These are phyloP conservation scores for Gilbertella persicaria DNA, from an alignment of 371 early-diverging fungal species.

Conservation along the genomic window DNA sequence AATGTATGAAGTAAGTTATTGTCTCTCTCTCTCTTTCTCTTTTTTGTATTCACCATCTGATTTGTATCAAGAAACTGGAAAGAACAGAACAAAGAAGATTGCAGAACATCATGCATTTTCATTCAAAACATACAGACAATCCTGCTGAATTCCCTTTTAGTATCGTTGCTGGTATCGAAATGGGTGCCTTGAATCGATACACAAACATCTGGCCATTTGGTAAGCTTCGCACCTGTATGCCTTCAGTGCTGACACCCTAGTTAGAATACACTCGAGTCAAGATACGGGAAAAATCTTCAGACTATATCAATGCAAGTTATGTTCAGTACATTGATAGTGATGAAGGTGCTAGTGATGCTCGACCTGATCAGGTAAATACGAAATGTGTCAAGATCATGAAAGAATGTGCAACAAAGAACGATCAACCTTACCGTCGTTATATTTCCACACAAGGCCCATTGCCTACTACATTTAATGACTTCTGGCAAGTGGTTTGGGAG, in stretches of 20 bases:
- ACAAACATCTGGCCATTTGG: conserved; percentile 79
- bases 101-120: conserved; percentile 64
- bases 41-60: background rate
- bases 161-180: conserved; percentile 67
- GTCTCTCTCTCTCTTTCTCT: conserved; percentile 2
- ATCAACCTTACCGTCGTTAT: conserved; percentile 51
- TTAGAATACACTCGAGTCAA: conserved; percentile 60
- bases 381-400: conserved; percentile 26
- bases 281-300: conserved; percentile 42
- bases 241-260: conserved; percentile 28
- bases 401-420: conserved; percentile 10
- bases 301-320: conserved; percentile 86
- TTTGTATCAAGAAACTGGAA: conserved; percentile 49
- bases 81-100: conserved; percentile 62
- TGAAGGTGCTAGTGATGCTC: conserved; percentile 83
- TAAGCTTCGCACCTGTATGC: conserved; percentile 30
- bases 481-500: conserved; percentile 93
- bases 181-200: conserved; percentile 74
- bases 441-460: conserved; percentile 92
- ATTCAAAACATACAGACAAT: conserved; percentile 43
- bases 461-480: conserved; percentile 79
- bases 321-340: conserved; percentile 31
- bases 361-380: conserved; percentile 26
- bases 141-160: conserved; percentile 53
- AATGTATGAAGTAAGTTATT: conserved; percentile 38